Conservation (phyloP, 768 basidiomycete species). For the Podaxis pistillaris region DNA sequence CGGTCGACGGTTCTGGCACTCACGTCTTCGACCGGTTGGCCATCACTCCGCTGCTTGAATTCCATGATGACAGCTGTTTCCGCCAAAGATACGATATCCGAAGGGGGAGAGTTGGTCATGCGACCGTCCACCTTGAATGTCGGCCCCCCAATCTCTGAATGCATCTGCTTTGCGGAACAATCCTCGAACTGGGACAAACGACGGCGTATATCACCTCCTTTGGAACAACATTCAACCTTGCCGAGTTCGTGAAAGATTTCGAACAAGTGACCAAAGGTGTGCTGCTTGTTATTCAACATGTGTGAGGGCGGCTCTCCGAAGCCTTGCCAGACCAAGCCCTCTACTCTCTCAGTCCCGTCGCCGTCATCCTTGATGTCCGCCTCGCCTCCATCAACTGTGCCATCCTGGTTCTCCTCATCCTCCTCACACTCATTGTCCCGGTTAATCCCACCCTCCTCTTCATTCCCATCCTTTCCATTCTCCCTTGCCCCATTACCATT, state of each 20-base stretch:
- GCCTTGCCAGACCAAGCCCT: not conserved
- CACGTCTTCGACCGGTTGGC: not conserved
- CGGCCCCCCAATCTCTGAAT: not conserved
- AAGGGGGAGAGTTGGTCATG: not conserved
- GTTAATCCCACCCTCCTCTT: too few species aligned
- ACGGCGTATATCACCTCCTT: too few species aligned
- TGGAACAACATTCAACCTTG: too few species aligned
- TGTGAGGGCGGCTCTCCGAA: not conserved
- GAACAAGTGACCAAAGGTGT: not conserved
- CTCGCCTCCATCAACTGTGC: too few species aligned
- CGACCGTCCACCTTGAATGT: not conserved
- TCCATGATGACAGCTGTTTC: not conserved
- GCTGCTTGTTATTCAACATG: not conserved
- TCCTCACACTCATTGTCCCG: too few species aligned
- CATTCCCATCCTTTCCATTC: too few species aligned
- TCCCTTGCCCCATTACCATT: too few species aligned
- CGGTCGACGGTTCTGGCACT: not conserved
- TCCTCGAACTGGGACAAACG: not conserved
- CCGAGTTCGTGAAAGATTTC: not conserved
- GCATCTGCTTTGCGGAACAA: not conserved
- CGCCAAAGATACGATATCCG: not conserved
- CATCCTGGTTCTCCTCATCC: too few species aligned
- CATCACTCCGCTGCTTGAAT: not conserved
- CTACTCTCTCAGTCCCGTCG: too few species aligned
- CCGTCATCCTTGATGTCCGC: too few species aligned